These are phyloP conservation scores for Helianthus tuberosus DNA, from an alignment of 129 eudicot genomes.

Conservation along the genomic window DNA sequence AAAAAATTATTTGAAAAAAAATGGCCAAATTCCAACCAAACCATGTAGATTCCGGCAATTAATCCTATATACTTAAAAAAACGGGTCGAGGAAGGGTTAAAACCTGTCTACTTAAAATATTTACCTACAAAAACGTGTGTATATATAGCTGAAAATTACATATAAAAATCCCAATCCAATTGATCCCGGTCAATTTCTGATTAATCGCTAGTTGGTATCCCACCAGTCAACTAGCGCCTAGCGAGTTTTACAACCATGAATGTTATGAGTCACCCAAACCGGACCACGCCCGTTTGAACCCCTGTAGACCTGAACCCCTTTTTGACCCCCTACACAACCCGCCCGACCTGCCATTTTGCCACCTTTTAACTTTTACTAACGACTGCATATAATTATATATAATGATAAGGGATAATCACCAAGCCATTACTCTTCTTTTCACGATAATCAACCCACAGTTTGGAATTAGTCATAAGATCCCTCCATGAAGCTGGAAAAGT, in stretches of 20 bases:
- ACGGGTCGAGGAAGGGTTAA: too few relatives aligned
- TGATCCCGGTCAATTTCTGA: too few relatives aligned
- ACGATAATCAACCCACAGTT: slow-evolving; percentile 71
- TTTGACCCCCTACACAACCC: slow-evolving; percentile 4
- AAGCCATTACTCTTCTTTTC: slow-evolving; percentile 54
- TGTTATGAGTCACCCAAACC: background rate
- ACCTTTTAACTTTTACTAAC: background rate
- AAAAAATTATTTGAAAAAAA: background rate
- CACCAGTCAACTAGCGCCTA: too few relatives aligned
- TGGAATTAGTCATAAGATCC: slow-evolving; percentile 60
- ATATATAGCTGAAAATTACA: too few relatives aligned
- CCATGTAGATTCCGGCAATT: too few relatives aligned
- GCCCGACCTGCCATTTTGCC: background rate
- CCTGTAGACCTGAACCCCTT: background rate
- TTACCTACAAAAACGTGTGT: too few relatives aligned
- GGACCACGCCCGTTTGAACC: background rate
- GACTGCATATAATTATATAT: background rate
- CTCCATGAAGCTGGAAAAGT: slow-evolving; percentile 51
- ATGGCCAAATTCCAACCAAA: background rate
- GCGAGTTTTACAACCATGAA: too few relatives aligned
- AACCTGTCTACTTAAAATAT: too few relatives aligned
- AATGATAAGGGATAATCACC: slow-evolving; percentile 35
- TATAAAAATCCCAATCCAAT: too few relatives aligned
- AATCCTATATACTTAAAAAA: too few relatives aligned
- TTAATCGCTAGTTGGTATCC: too few relatives aligned